Conservation (phyloP, 371 early-diverging fungal genomes). For the Smittium culicis region DNA sequence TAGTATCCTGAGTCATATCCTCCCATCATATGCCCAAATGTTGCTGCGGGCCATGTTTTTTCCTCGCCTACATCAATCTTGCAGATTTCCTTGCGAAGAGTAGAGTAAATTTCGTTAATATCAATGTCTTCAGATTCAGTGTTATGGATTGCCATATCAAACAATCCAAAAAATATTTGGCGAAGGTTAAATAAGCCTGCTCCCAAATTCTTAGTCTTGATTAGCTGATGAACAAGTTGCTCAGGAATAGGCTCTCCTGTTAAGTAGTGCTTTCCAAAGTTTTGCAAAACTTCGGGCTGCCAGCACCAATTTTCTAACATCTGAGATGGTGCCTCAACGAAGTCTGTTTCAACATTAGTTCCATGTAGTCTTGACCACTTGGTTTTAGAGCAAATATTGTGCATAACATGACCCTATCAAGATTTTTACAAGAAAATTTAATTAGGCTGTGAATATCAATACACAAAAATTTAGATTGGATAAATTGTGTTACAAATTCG, state of each 20-base stretch:
- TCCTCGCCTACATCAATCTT: slow-evolving; percentile 33
- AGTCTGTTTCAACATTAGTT: slow-evolving; percentile 64
- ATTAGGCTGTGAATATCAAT: slow-evolving; percentile 23
- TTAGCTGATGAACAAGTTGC: slow-evolving; percentile 49
- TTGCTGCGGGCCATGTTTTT: slow-evolving; percentile 25
- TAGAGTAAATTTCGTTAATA: slow-evolving; percentile 40
- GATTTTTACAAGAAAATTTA: slow-evolving; percentile 12
- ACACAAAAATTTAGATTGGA: slow-evolving; percentile 15
- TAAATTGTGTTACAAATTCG: slow-evolving; percentile 34
- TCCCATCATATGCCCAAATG: slow-evolving; percentile 63
- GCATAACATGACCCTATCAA: slow-evolving; percentile 61
- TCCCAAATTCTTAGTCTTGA: slow-evolving; percentile 56
- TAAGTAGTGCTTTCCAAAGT: slow-evolving; percentile 52
- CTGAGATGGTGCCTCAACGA: slow-evolving; percentile 85
- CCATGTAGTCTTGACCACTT: slow-evolving; percentile 61
- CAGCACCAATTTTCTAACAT: slow-evolving; percentile 79
- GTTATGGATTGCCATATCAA: slow-evolving; percentile 56
- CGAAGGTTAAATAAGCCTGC: slow-evolving; percentile 58
- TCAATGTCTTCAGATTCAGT: slow-evolving; percentile 34
- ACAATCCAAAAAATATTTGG: slow-evolving; percentile 62
- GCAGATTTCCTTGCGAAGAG: slow-evolving; percentile 47
- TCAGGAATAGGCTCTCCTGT: slow-evolving; percentile 57
- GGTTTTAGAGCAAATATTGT: slow-evolving; percentile 57
- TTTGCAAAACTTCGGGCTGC: slow-evolving; percentile 50
- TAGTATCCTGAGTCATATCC: slow-evolving; percentile 70